A percentile compares a stretch with the other conserved stretches of the same genome.
Conservation (phyloP, 2,329 filamentous ascomycete species). For the Xylariaceae sp. region DNA sequence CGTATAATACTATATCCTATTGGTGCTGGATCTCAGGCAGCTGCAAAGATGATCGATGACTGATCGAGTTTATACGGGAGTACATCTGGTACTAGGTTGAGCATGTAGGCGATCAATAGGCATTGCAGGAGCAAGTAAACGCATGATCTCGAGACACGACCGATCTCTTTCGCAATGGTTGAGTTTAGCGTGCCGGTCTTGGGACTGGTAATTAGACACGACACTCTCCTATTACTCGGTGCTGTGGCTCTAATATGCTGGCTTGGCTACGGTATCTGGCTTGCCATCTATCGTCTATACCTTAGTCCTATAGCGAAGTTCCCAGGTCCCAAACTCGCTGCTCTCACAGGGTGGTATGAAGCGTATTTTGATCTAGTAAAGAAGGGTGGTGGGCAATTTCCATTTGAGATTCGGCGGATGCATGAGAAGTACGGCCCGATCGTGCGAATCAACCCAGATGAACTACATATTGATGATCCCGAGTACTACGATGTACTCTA, state of each 20-base stretch:
- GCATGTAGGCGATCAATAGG: neutral
- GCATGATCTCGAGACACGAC: too few species aligned
- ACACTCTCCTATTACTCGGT: neutral
- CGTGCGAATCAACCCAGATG: constrained; percentile 22
- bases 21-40: too few species aligned
- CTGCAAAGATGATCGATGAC: too few species aligned
- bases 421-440: constrained; percentile 21
- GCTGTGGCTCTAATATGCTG: neutral
- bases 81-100: too few species aligned
- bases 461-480: constrained; percentile 16
- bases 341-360: constrained; percentile 22
- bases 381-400: constrained; percentile 19
- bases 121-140: too few species aligned
- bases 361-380: constrained; percentile 20
- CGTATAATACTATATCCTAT: too few species aligned
- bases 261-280: too few species aligned
- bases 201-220: neutral
- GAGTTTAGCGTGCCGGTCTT: too few species aligned
- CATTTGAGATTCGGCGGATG: constrained; percentile 10
- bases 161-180: too few species aligned
- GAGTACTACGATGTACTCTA: constrained; percentile 16
- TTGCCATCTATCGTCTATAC: constrained; percentile 12
- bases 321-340: constrained; percentile 18
- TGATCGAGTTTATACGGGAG: too few species aligned
- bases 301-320: constrained; percentile 18